Percentiles rank a stretch among this genome's conserved stretches.
Conservation (phyloP, 1,284 basidiomycete species). For the Boletellus deceptivus region DNA sequence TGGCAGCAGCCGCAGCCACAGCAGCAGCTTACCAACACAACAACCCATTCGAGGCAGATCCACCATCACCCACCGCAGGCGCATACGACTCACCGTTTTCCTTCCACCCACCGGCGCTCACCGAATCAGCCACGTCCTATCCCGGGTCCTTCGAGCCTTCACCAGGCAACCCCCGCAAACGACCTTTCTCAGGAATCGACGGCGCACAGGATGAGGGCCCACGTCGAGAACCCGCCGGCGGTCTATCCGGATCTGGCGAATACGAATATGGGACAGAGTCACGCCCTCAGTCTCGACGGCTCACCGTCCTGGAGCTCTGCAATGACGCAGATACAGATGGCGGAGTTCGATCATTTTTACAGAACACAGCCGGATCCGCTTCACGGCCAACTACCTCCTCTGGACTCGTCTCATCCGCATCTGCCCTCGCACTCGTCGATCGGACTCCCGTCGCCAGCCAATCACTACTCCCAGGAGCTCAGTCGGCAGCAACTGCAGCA, state of each 20-base stretch:
- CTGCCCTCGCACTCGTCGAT: conserved; percentile 49
- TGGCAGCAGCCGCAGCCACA: conserved; percentile 31
- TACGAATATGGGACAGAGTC: conserved; percentile 67
- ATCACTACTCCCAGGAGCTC: conserved; percentile 44
- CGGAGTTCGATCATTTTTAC: conserved; percentile 39
- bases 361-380: conserved; percentile 30
- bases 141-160: conserved; percentile 31
- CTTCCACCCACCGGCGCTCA: conserved; percentile 69
- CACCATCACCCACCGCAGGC: conserved; percentile 28
- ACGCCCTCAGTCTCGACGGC: conserved; percentile 69
- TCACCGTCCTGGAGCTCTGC: conserved; percentile 83
- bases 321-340: conserved; percentile 53
- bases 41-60: conserved; percentile 33
- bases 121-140: conserved; percentile 34
- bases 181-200: conserved; percentile 58
- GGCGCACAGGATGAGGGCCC: conserved; percentile 46
- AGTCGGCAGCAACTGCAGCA: conserved; percentile 44
- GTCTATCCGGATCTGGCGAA: conserved; percentile 32
- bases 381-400: conserved; percentile 49
- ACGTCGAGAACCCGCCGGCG: conserved; percentile 34
- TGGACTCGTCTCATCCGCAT: conserved; percentile 46
- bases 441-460: conserved; percentile 28
- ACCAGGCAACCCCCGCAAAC: conserved; percentile 55
- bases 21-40: conserved; percentile 26
- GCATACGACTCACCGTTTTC: conserved; percentile 68